These are phyloP conservation scores for Arachis monticola DNA, from an alignment of 331 rosid genomes.

Conservation along the genomic window DNA sequence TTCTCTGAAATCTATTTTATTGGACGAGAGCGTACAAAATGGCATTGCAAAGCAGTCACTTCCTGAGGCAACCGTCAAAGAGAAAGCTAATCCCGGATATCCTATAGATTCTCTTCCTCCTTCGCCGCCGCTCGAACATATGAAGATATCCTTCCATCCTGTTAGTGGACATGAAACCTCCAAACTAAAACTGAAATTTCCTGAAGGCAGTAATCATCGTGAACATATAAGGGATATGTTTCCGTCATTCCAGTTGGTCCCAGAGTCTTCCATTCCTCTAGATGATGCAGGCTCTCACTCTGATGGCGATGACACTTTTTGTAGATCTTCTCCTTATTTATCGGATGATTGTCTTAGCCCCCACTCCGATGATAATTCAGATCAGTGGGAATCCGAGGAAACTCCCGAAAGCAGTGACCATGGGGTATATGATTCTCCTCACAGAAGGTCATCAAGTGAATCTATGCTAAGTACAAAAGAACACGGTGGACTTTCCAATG, in stretches of 20 bases:
- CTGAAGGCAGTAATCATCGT: constrained; percentile 64
- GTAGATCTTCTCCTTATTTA: constrained; percentile 80
- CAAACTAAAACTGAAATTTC: constrained; percentile 75
- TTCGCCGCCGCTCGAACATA: constrained; percentile 93
- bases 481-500: constrained; percentile 38
- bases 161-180: constrained; percentile 63
- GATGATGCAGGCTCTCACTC: constrained; percentile 70
- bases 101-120: constrained; percentile 63
- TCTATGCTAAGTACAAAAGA: constrained; percentile 50
- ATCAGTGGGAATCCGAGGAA: constrained; percentile 85
- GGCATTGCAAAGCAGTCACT: constrained; percentile 38
- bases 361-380: constrained; percentile 72
- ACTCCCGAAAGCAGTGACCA: constrained; percentile 58
- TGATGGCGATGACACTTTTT: constrained; percentile 88
- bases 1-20: constrained; percentile 49
- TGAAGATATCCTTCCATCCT: constrained; percentile 95
- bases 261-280: constrained; percentile 64
- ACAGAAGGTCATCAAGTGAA: constrained; percentile 59
- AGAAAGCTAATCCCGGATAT: constrained; percentile 51
- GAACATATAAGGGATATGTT: constrained; percentile 67
- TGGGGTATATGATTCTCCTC: constrained; percentile 52
- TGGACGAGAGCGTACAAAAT: constrained; percentile 55
- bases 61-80: constrained; percentile 50
- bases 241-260: constrained; percentile 89
- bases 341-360: constrained; percentile 79